Base-by-base conservation (phyloP, 441 rosid genomes). In the Omphalea diandra region DNA sequence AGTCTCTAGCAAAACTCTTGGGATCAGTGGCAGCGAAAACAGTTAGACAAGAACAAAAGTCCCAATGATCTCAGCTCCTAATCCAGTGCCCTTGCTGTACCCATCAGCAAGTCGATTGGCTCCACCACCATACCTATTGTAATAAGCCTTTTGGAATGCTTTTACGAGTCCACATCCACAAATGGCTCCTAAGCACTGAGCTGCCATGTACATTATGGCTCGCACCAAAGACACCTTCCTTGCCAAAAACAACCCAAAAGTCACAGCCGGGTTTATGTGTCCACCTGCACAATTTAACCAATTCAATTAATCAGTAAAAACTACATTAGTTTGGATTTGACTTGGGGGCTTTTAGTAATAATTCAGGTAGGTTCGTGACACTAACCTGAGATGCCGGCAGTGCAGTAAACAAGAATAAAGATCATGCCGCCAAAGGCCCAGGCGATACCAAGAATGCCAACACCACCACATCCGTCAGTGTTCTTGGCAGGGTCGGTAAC, bases 361-460 rank as follows among this genome's bases (percentile, higher is more conserved):
- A n/a, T n/a, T n/a, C n/a, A n/a, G n/a, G n/a, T n/a, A n/a, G n/a
- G n/a, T n/a, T n/a, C n/a, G n/a, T n/a, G n/a, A n/a, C n/a, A n/a
- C n/a, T n/a, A n/a, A 62, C 93, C 94, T 27, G 94, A 90, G 69
- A 90, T 88, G 17, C 97, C 97, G 29, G 94, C 97, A 11, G 97
- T 88, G 26, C 97, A 88, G 80, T 90, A 88, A 33, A 90, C 97
- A 36, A 90, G 97, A 33, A 86, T 84, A 75, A 90, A 90, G 76
- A 90, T 90, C 97, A 90, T 90, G 75, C 97, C 97, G 57, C 97
- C 97, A 22, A 90, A 90, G 15, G 94, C 90, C 97, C 94, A 90
- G 20, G 97, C 93, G 53, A 90, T 89, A 38, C 97, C 97, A 70
- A 87, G 97, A 63, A 89, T 85, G n/a, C 97, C 97, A 6, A 90